Evolutionary conservation across 2,329 filamentous ascomycete genomes (phyloP).

Genomic region (Stemphylium beticola): DNA sequence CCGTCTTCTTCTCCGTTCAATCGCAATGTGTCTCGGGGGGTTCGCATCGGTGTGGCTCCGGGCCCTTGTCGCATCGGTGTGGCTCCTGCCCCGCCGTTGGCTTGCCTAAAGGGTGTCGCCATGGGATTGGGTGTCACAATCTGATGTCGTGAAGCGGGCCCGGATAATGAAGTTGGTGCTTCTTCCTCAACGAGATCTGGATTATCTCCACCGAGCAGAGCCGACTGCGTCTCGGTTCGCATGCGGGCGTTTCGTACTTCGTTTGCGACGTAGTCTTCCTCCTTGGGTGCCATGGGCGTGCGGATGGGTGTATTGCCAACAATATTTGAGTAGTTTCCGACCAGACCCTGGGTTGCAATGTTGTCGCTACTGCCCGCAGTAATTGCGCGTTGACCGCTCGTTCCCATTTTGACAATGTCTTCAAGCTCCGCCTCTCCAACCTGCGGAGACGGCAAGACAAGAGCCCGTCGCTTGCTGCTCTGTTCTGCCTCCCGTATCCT

Average conservation of each 20-base stretch:
- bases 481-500: conserved; percentile 95
- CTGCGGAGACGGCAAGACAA: conserved; percentile 88
- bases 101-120: conserved; percentile 81
- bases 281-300: conserved; percentile 86
- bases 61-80: conserved; percentile 67
- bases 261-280: conserved; percentile 95
- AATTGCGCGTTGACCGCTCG: conserved; percentile 86
- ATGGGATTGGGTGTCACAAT: conserved; percentile 94
- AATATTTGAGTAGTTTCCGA: conserved; percentile 84
- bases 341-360: conserved; percentile 80
- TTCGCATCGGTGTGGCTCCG: conserved; percentile 84
- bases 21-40: conserved; percentile 84
- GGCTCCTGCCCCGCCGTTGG: conserved; percentile 65
- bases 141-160: conserved; percentile 78
- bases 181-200: conserved; percentile 82
- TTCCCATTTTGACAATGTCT: conserved; percentile 98
- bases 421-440: conserved; percentile 92
- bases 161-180: conserved; percentile 86
- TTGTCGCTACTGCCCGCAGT: conserved; percentile 81
- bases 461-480: conserved; percentile 84
- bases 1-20: conserved; percentile 73
- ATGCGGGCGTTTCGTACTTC: conserved; percentile 94
- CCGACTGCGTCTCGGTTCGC: conserved; percentile 91
- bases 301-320: conserved; percentile 86
- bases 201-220: conserved; percentile 90